Conservation (phyloP, 2,329 filamentous ascomycete genomes). For the Fusarium metavorans region DNA sequence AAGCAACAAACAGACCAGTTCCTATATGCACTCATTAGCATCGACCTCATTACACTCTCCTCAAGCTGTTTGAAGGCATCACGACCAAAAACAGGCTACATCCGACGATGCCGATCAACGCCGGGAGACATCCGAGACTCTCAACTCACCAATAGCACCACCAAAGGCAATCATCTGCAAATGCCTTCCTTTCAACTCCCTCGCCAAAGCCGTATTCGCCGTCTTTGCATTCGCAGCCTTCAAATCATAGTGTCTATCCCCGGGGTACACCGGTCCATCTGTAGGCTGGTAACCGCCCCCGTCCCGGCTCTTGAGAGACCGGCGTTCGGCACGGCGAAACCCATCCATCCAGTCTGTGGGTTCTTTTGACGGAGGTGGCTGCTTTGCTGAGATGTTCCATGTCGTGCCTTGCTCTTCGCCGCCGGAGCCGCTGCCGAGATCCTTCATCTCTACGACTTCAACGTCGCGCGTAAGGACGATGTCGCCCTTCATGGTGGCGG, state of each 20-base stretch:
- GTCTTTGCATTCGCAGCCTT: slow-evolving; percentile 76
- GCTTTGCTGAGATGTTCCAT: slow-evolving; percentile 24
- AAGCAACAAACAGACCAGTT: slow-evolving; percentile 89
- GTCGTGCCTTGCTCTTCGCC: slow-evolving; percentile 15
- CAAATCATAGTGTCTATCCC: slow-evolving; percentile 65
- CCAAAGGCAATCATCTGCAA: slow-evolving; percentile 98
- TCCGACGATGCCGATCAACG: not conserved
- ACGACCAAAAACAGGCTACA: not conserved
- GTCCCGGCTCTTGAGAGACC: slow-evolving; percentile 37
- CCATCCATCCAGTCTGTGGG: slow-evolving; percentile 36
- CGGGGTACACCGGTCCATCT: slow-evolving; percentile 20
- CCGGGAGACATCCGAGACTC: not conserved
- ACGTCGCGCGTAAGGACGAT: slow-evolving; percentile 35
- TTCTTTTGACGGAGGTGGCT: slow-evolving; percentile 1
- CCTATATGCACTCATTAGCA: slow-evolving; percentile 55
- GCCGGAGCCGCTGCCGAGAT: slow-evolving; percentile 5
- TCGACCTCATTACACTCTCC: not conserved
- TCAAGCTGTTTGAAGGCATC: not conserved
- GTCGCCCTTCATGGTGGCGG: slow-evolving; percentile 30
- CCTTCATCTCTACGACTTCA: slow-evolving; percentile 34
- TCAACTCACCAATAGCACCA: slow-evolving; percentile 79
- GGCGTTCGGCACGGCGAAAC: slow-evolving; percentile 36
- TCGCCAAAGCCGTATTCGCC: slow-evolving; percentile 78
- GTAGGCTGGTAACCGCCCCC: slow-evolving; percentile 25
- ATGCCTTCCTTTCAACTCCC: slow-evolving; percentile 85